A percentile compares a stretch with the other conserved stretches of the same genome.
These are phyloP conservation scores for Cryptosporidium sp. DNA, from an alignment of 169 alveolate species.

Conservation along the genomic window DNA sequence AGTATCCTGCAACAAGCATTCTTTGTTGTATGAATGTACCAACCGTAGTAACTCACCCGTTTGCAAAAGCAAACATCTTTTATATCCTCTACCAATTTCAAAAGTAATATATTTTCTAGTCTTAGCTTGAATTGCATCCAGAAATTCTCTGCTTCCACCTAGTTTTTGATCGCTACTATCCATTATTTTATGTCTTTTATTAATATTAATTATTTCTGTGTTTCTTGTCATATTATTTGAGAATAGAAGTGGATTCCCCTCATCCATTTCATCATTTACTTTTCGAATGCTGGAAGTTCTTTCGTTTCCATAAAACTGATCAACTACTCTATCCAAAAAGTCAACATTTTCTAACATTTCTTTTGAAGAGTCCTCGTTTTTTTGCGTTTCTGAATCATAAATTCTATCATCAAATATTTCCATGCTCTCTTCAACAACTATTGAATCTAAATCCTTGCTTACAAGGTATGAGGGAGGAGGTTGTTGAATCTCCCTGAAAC, in stretches of 20 bases:
- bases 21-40: conserved; percentile 71
- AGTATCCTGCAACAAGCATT: conserved; percentile 69
- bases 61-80: conserved; percentile 58
- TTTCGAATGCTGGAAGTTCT: conserved; percentile 41
- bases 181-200: conserved; percentile 21
- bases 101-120: conserved; percentile 70
- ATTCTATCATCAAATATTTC: conserved; percentile 68
- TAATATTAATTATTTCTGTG: conserved; percentile 20
- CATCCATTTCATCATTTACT: conserved; percentile 27
- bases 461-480: conserved; percentile 4
- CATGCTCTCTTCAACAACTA: conserved; percentile 69
- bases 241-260: conserved; percentile 34
- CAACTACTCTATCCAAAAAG: conserved; percentile 71
- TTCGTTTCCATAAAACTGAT: conserved; percentile 61
- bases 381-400: conserved; percentile 52
- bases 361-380: conserved; percentile 32
- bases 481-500: conserved; percentile 16
- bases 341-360: conserved; percentile 42
- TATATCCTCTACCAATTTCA: conserved; percentile 74
- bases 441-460: conserved; percentile 46
- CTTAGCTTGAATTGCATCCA: conserved; percentile 63
- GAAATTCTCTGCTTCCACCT: conserved; percentile 71
- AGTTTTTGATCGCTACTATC: conserved; percentile 12
- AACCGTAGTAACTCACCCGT: conserved; percentile 65
- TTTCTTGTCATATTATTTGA: conserved; percentile 21